Base-by-base conservation (phyloP, 208 protist species). In the Trypanosoma boissoni region DNA sequence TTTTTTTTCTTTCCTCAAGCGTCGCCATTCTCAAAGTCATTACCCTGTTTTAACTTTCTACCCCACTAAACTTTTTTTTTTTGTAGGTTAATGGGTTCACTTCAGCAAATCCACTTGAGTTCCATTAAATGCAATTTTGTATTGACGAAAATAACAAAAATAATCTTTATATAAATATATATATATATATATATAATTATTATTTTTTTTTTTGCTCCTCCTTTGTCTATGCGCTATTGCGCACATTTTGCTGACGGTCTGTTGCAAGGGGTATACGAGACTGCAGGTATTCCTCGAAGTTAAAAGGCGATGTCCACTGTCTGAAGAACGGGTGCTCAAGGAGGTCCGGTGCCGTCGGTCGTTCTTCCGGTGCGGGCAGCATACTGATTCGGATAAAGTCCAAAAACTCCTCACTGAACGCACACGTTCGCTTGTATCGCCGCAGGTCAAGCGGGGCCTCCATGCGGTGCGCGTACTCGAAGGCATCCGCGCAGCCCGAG, bases 251-350 rank as follows among this genome's bases (percentile, higher is more conserved):
- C 37, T 29, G 16, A 7, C 16, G 42, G 14, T 29, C 49, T 23
- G 20, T 42, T 16, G 51, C 10, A 42, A 26, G 5, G 14, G 56
- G 54, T 48, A 84, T 68, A 12, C 80, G 78, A 16, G 54, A 36
- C 5, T 63, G 63, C 16, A 93, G 68, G 68, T 91, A 88, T n/a
- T 65, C 72, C 67, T 84, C 79, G 58, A 94, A 63, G 58, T 84
- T 74, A 42, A 91, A 94, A 0, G 83, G 78, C 20, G 39, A 29
- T 20, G 58, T 64, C 83, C 87, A 94, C 76, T 94, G 87, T 26
- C 74, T 59, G 55, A 96, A 92, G 66, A 93, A 96, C 0, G 86
- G 86, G 62, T 96, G 89, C 64, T 90, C 85, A 6, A 94, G 83
- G 44, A 96, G 76, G 55, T 92, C 82, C 51, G 76, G 48, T 9